phyloP scores from a whole-genome alignment of 2,329 filamentous ascomycete species.

The Aquanectria penicillioides region DNA sequence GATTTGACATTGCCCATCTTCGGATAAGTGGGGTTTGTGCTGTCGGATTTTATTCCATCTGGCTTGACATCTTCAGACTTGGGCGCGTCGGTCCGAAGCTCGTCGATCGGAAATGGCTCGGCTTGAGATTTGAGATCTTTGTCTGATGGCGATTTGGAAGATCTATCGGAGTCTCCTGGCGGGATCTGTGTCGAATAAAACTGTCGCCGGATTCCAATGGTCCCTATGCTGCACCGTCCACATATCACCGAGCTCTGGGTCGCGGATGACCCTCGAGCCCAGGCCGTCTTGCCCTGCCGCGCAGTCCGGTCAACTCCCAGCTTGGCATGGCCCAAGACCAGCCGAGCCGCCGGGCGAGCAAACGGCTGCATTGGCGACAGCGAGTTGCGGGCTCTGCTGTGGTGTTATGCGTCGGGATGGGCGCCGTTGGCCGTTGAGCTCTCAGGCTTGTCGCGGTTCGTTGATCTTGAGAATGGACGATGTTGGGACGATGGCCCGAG shows the following conservation, averaged over 20 bases:
- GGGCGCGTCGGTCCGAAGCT: slow-evolving; percentile 25
- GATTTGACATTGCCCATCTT: slow-evolving; percentile 14
- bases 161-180: slow-evolving; percentile 27
- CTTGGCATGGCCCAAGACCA: slow-evolving; percentile 43
- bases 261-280: slow-evolving; percentile 12
- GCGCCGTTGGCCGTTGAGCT: slow-evolving; percentile 23
- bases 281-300: slow-evolving; percentile 32
- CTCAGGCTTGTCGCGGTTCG: slow-evolving; percentile 7
- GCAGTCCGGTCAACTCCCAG: slow-evolving; percentile 37
- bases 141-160: slow-evolving; percentile 23
- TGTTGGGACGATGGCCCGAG: slow-evolving; percentile 40
- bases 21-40: not conserved
- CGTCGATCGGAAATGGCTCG: slow-evolving; percentile 33
- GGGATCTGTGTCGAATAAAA: slow-evolving; percentile 42
- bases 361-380: slow-evolving; percentile 47
- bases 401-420: too few relatives aligned
- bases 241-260: slow-evolving; percentile 31
- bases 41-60: not conserved
- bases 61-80: not conserved
- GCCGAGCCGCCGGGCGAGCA: slow-evolving; percentile 44
- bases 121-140: slow-evolving; percentile 28
- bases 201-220: slow-evolving; percentile 36
- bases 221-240: slow-evolving; percentile 32
- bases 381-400: slow-evolving; percentile 23
- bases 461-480: slow-evolving; percentile 17